Conservation (phyloP, 176 grass and related monocot species). For the Triticum turgidum region DNA sequence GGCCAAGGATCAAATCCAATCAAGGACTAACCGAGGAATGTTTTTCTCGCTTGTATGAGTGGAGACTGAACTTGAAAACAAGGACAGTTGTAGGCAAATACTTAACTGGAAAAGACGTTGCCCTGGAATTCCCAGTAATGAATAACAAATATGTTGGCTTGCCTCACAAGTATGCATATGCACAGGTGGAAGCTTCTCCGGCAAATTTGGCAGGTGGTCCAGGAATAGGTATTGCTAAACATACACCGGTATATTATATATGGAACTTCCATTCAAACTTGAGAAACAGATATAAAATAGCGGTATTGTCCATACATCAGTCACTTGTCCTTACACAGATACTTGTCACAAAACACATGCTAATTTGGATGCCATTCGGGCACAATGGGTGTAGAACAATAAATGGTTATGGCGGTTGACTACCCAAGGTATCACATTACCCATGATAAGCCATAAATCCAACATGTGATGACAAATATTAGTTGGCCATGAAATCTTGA, state of each 20-base stretch:
- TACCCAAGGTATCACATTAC: neutral
- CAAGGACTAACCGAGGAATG: neutral
- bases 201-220: neutral
- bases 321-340: neutral
- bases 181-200: slow-evolving; percentile 15
- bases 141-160: slow-evolving; percentile 24
- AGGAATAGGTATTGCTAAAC: slow-evolving; percentile 18
- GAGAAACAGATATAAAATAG: neutral
- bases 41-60: slow-evolving; percentile 26
- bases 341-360: neutral
- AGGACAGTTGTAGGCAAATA: slow-evolving; percentile 1
- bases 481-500: neutral
- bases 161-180: slow-evolving; percentile 27
- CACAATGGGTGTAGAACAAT: neutral
- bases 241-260: neutral
- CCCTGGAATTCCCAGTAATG: slow-evolving; percentile 30
- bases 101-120: slow-evolving; percentile 8
- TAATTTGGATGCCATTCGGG: neutral
- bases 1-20: neutral
- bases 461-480: neutral
- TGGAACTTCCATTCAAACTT: neutral
- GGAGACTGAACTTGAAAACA: slow-evolving; percentile 45
- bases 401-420: neutral
- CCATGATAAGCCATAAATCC: neutral
- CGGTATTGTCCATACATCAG: neutral